Evolutionary conservation across 2,329 filamentous ascomycete species (phyloP), one percentile per base, ranked within the genome.

Genomic region (Verticillium nubilum): DNA sequence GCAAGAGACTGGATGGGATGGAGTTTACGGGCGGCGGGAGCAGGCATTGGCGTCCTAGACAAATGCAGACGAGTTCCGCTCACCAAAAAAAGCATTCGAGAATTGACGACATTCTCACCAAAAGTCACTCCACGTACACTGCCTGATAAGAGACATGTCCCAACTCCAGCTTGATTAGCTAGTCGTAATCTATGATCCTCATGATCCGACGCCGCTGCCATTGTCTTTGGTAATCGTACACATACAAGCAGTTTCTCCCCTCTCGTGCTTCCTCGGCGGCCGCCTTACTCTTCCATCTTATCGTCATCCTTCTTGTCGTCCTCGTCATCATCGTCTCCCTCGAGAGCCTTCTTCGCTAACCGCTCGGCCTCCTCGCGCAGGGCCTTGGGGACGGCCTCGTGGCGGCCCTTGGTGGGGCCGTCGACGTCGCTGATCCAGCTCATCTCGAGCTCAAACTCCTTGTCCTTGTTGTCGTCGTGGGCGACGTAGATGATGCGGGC

Each of bases 391-490:
- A 99, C 95, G 76, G 96, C 92, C 76, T 94, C 84, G 73, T 99
- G 95, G 69, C 88, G 86, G 64, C 95, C 95, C 80, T 96, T 94
- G 63, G 93, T 98, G 35, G 93, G 92, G 5, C 93, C 94, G 65
- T 90, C 86, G 54, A 87, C 76, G 58, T 84, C 86, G 76, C 92
- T 97, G 74, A 98, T 91, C 95, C 95, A 99, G 61, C 91, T 96
- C 92, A 99, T 96, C 81, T 99, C 95, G 61, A 99, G 82, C 86
- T 99, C 95, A 71, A 98, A 99, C 66, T 98, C 95, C 83, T 99
- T 99, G 79, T 98, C 95, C 81, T 98, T 98, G 83, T 94, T 98
- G 76, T 99, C 95, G 75, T 98, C 95, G 73, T 99, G 95, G 55
- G 94, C 93, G 62, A 97, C 86, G 74, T 97, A 96, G 77, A 99